Evolutionary conservation across 2,329 filamentous ascomycete genomes (phyloP).

Genomic region (Talaromyces sp.): DNA sequence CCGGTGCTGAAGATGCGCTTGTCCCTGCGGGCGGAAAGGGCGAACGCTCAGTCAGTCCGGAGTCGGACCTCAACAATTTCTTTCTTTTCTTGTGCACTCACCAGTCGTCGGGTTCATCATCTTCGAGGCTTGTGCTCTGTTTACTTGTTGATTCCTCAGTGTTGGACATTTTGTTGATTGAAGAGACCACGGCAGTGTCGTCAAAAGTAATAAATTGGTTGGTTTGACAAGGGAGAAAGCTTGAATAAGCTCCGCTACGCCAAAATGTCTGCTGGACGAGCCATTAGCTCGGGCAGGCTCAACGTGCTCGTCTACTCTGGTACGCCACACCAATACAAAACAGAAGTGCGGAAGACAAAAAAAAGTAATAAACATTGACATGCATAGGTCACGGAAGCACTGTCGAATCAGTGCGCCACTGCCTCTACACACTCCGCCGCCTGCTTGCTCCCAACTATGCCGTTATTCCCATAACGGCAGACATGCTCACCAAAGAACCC

Average conservation of each 20-base stretch:
- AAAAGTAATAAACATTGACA: neutral
- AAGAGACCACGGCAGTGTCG: neutral
- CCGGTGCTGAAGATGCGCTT: constrained; percentile 97
- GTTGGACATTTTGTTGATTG: constrained; percentile 51
- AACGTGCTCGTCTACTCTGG: constrained; percentile 94
- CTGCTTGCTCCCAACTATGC: constrained; percentile 89
- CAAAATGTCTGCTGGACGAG: constrained; percentile 33
- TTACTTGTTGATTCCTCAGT: constrained; percentile 45
- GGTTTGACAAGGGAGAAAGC: neutral
- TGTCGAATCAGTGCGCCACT: constrained; percentile 82
- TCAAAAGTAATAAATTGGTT: neutral
- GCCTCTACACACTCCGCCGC: constrained; percentile 77
- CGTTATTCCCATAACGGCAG: constrained; percentile 76
- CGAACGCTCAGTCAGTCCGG: constrained; percentile 21
- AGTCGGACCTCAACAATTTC: constrained; percentile 8
- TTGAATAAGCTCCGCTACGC: neutral
- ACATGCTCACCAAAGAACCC: constrained; percentile 80
- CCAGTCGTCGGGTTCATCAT: constrained; percentile 96
- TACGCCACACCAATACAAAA: constrained; percentile 40
- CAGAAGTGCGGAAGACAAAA: neutral
- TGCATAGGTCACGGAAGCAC: constrained; percentile 76
- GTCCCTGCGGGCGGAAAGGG: constrained; percentile 61
- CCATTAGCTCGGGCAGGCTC: constrained; percentile 64
- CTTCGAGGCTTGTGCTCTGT: constrained; percentile 51
- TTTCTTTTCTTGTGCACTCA: constrained; percentile 45